Conservation (phyloP, 2,329 filamentous ascomycete genomes). For the Colletotrichum horii region DNA sequence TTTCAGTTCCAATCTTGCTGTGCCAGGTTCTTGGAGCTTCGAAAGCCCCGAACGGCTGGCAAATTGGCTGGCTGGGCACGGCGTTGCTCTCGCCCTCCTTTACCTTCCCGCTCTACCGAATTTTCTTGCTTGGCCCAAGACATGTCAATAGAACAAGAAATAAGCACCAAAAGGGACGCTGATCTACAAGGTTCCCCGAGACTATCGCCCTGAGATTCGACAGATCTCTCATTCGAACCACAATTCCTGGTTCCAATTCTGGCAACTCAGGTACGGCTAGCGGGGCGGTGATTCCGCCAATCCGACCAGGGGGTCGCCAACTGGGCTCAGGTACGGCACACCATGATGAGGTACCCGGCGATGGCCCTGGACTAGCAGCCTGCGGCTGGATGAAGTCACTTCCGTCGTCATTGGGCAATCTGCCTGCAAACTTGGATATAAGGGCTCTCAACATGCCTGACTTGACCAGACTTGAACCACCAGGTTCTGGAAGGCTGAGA, state of each 20-base stretch:
- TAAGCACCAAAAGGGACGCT: neutral
- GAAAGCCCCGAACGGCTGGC: neutral
- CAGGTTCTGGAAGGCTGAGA: neutral
- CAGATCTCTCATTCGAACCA: neutral
- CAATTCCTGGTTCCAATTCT: neutral
- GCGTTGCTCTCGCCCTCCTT: neutral
- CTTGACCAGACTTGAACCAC: neutral
- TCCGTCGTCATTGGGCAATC: neutral
- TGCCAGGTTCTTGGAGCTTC: neutral
- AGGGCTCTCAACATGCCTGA: neutral
- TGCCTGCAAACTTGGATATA: neutral
- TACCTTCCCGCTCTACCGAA: neutral
- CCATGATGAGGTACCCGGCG: neutral
- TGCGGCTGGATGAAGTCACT: neutral
- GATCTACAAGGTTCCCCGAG: neutral
- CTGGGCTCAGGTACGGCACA: neutral
- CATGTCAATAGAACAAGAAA: neutral
- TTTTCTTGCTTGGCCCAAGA: neutral
- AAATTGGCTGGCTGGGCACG: neutral
- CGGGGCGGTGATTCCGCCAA: conserved; percentile 1
- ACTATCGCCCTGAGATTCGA: neutral
- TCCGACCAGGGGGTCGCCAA: neutral
- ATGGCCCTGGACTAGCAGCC: neutral
- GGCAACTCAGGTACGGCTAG: neutral
- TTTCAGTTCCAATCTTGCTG: neutral